Evolutionary conservation across 78 protist genomes (phyloP).

Genomic region (Anaeramoeba ignava): DNA sequence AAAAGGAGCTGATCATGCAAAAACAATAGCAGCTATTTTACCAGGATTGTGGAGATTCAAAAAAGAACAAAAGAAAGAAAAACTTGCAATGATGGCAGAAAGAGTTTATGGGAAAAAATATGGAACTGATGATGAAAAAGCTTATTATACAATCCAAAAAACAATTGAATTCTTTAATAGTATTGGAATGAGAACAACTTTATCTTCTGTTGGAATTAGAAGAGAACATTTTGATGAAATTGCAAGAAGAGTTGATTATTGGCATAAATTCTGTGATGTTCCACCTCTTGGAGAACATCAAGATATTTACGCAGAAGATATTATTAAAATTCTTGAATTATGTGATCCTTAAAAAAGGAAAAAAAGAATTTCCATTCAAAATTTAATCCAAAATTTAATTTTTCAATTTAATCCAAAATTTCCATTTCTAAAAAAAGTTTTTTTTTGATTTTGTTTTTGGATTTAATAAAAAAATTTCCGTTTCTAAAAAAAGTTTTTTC

Average conservation of each 20-base stretch:
- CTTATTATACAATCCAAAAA: background rate
- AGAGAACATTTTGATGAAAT: background rate
- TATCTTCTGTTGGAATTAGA: background rate
- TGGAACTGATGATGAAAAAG: background rate
- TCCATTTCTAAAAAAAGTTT: too few relatives aligned
- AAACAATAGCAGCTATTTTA: background rate
- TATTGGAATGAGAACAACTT: background rate
- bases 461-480: too few relatives aligned
- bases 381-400: too few relatives aligned
- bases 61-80: background rate
- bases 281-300: too few relatives aligned
- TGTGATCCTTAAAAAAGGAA: too few relatives aligned
- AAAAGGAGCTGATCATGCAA: conserved; percentile 1
- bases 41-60: background rate
- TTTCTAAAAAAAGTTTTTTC: too few relatives aligned
- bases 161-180: background rate
- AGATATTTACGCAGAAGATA: too few relatives aligned
- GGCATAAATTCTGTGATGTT: too few relatives aligned
- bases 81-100: background rate
- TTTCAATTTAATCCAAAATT: too few relatives aligned
- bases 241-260: background rate
- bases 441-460: too few relatives aligned
- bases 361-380: too few relatives aligned
- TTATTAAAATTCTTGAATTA: too few relatives aligned
- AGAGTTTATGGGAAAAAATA: background rate